Conservation (phyloP, 352 stramenopile genomes). For the Globisporangium solare region DNA sequence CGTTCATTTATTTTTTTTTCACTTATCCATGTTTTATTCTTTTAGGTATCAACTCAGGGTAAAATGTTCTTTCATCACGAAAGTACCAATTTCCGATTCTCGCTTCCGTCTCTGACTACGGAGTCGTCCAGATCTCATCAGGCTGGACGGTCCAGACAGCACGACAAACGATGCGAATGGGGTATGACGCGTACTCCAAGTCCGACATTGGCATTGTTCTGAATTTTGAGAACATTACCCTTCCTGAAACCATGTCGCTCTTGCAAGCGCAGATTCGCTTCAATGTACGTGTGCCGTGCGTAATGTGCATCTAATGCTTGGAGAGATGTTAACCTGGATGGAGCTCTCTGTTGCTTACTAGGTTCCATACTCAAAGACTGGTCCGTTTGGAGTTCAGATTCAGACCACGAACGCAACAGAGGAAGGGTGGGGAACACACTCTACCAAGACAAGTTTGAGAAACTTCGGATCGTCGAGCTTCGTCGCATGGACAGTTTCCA, state of each 20-base stretch:
- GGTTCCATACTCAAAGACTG: constrained; percentile 30
- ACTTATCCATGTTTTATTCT: not conserved
- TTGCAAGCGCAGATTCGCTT: constrained; percentile 27
- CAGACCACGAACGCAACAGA: constrained; percentile 18
- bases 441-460: not conserved
- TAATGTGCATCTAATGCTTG: too few relatives aligned
- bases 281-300: constrained; percentile 12
- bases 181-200: constrained; percentile 25
- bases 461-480: constrained; percentile 21
- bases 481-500: constrained; percentile 25
- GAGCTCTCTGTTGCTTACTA: not conserved
- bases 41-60: not conserved
- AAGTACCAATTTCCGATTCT: constrained; percentile 4
- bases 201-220: constrained; percentile 19
- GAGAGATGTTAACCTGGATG: too few relatives aligned
- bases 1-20: not conserved
- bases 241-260: constrained; percentile 29
- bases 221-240: constrained; percentile 7
- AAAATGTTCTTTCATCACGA: not conserved
- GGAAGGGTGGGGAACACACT: constrained; percentile 3
- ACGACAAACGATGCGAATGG: constrained; percentile 21
- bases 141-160: constrained; percentile 9
- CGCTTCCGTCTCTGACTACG: constrained; percentile 1
- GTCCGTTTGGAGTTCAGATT: constrained; percentile 38
- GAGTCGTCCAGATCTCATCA: not conserved